phyloP scores from a whole-genome alignment of 2,329 filamentous ascomycete species.

The Fusarium falciforme region DNA sequence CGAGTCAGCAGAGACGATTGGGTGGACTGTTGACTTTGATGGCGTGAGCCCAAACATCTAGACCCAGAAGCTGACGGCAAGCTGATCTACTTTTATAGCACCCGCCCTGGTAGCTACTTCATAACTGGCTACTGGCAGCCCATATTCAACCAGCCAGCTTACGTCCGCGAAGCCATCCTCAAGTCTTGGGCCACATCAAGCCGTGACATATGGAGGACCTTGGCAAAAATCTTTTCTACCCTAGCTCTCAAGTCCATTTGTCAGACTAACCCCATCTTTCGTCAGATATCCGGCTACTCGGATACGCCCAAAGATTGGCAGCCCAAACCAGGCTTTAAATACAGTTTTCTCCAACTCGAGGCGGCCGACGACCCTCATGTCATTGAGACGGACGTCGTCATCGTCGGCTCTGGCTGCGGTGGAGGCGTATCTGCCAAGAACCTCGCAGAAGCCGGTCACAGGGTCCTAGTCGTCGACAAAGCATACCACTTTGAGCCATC shows the following conservation, averaged over 20 bases:
- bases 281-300: slow-evolving; percentile 67
- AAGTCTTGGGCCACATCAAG: slow-evolving; percentile 71
- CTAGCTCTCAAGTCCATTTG: slow-evolving; percentile 67
- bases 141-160: slow-evolving; percentile 69
- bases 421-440: slow-evolving; percentile 85
- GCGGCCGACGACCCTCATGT: slow-evolving; percentile 59
- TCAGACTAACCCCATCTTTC: slow-evolving; percentile 66
- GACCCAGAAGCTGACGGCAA: not conserved
- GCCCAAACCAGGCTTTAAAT: slow-evolving; percentile 64
- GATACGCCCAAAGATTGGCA: slow-evolving; percentile 64
- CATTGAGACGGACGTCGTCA: slow-evolving; percentile 83
- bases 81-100: slow-evolving; percentile 55
- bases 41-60: slow-evolving; percentile 54
- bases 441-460: slow-evolving; percentile 78
- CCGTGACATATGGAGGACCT: slow-evolving; percentile 63
- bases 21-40: slow-evolving; percentile 54
- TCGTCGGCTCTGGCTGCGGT: slow-evolving; percentile 89
- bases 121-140: slow-evolving; percentile 76
- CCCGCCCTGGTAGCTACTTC: slow-evolving; percentile 70
- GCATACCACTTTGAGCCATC: slow-evolving; percentile 79
- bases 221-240: slow-evolving; percentile 66
- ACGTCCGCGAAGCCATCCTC: slow-evolving; percentile 71
- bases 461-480: slow-evolving; percentile 86
- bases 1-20: slow-evolving; percentile 50
- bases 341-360: slow-evolving; percentile 70